A percentile compares a stretch with the other conserved stretches of the same genome.
phyloP scores from a whole-genome alignment of 192 early-diverging fungal genomes.

The Gonapodya prolifera region DNA sequence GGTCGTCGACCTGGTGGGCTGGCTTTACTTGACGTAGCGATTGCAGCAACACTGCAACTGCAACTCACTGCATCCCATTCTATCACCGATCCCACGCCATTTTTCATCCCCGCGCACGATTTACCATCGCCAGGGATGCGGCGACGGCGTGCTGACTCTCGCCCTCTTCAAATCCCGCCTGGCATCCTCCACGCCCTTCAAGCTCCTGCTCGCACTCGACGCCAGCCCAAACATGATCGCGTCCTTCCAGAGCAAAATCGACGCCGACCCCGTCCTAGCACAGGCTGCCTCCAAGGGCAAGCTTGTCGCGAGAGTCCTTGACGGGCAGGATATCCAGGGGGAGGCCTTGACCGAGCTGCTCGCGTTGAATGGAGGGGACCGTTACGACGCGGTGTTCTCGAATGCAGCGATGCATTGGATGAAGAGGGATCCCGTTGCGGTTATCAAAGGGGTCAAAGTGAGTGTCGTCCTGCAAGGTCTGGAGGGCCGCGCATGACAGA shows the following conservation, averaged over 20 bases:
- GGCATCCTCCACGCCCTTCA: background rate
- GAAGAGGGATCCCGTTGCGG: slow-evolving; percentile 5
- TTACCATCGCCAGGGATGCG: slow-evolving; percentile 8
- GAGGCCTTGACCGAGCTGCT: background rate
- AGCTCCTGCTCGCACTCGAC: slow-evolving; percentile 2
- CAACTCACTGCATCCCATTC: too few relatives aligned
- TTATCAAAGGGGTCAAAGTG: background rate
- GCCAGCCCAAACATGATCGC: slow-evolving; percentile 8
- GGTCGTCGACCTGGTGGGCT: background rate
- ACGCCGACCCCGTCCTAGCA: background rate
- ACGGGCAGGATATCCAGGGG: background rate
- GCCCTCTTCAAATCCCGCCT: background rate
- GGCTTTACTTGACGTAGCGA: too few relatives aligned
- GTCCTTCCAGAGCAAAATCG: background rate
- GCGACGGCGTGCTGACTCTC: slow-evolving; percentile 7
- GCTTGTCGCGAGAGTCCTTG: background rate
- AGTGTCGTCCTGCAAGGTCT: too few relatives aligned
- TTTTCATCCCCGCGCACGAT: too few relatives aligned
- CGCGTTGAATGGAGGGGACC: background rate
- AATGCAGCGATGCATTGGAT: slow-evolving; percentile 12
- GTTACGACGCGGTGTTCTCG: slow-evolving; percentile 9
- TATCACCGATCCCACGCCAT: too few relatives aligned
- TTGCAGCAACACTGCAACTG: too few relatives aligned
- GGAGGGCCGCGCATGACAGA: too few relatives aligned
- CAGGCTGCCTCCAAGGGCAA: background rate